A percentile compares a stretch with the other conserved stretches of the same genome.
Conservation (phyloP, 2,329 filamentous ascomycete genomes). For the Trichocomaceae sp. region DNA sequence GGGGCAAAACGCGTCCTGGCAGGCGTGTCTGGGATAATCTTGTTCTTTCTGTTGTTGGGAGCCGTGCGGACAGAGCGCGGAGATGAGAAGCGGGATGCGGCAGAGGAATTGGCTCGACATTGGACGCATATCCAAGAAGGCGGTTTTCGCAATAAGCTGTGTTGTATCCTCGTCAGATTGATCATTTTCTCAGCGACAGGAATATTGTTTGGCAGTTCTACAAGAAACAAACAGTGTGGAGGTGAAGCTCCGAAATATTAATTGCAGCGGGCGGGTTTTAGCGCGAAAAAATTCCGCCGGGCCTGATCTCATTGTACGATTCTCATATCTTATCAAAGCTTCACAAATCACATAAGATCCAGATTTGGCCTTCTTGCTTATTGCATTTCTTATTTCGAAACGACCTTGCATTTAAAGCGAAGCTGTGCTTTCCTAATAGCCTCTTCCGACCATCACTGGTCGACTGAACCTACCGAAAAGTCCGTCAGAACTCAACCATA, state of each 20-base stretch:
- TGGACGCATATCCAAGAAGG: slow-evolving; percentile 32
- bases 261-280: slow-evolving; percentile 1
- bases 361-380: background rate
- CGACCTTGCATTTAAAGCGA: background rate
- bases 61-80: slow-evolving; percentile 18
- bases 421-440: background rate
- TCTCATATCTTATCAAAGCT: slow-evolving; percentile 9
- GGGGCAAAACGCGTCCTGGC: slow-evolving; percentile 85
- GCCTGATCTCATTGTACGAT: background rate
- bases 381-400: too few species aligned
- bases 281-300: slow-evolving; percentile 9
- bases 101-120: slow-evolving; percentile 30
- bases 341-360: background rate
- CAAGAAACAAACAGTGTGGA: background rate
- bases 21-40: slow-evolving; percentile 45
- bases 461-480: background rate
- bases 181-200: background rate
- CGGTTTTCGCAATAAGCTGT: slow-evolving; percentile 1
- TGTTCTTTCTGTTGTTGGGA: slow-evolving; percentile 25
- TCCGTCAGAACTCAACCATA: background rate
- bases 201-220: background rate
- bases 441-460: background rate
- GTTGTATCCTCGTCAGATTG: slow-evolving; percentile 4
- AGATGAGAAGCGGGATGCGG: slow-evolving; percentile 16
- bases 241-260: slow-evolving; percentile 3